phyloP scores from a whole-genome alignment of 129 eudicot species.

The Cynara cardunculus region DNA sequence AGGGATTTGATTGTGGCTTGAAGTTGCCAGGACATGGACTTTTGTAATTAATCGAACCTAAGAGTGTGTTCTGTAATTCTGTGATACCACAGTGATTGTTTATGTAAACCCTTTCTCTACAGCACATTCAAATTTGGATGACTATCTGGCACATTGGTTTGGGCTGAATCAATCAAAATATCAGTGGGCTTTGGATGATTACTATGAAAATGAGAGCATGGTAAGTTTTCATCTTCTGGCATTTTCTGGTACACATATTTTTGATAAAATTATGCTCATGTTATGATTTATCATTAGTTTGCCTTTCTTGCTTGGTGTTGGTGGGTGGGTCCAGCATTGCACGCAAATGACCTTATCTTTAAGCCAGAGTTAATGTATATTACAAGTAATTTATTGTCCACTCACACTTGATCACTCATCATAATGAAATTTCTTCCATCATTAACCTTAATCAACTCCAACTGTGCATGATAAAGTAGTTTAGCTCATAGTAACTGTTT shows the following conservation, averaged over 20 bases:
- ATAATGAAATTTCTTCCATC: neutral
- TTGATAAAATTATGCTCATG: neutral
- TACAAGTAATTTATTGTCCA: neutral
- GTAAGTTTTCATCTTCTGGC: conserved; percentile 32
- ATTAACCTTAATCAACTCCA: neutral
- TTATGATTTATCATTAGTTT: neutral
- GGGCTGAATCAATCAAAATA: conserved; percentile 92
- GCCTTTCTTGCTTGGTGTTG: conserved; percentile 17
- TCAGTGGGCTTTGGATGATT: conserved; percentile 98
- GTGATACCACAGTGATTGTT: neutral
- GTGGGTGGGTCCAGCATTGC: conserved; percentile 15
- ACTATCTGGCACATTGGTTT: conserved; percentile 79
- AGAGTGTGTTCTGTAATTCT: neutral
- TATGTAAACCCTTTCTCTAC: conserved; percentile 13
- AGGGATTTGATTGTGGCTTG: neutral
- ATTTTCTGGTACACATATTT: neutral
- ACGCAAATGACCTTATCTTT: neutral
- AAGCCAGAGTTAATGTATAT: neutral
- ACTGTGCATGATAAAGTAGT: neutral
- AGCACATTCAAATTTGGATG: conserved; percentile 93
- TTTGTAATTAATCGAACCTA: neutral
- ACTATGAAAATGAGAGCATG: conserved; percentile 63
- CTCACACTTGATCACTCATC: neutral
- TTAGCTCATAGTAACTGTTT: neutral
- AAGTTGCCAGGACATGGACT: neutral